phyloP scores from a whole-genome alignment of 768 basidiomycete species.

The Russula dissimulans region DNA sequence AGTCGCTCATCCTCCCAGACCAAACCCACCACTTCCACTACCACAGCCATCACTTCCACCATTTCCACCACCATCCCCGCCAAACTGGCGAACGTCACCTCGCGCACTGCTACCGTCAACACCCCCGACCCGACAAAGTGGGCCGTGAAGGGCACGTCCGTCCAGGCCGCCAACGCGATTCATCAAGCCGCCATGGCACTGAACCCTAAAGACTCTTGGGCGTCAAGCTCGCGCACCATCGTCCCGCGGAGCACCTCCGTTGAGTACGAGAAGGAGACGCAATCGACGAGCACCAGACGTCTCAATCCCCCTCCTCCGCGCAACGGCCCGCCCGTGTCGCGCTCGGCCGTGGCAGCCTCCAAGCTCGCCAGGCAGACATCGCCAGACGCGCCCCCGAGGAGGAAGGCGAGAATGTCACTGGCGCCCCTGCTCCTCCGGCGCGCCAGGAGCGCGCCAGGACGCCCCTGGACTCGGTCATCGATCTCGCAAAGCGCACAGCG shows the following conservation, averaged over 20 bases:
- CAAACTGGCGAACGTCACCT: slow-evolving; percentile 22
- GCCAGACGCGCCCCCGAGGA: slow-evolving; percentile 57
- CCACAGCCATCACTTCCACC: not conserved
- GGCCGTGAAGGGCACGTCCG: slow-evolving; percentile 74
- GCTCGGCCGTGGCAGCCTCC: slow-evolving; percentile 14
- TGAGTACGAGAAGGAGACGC: slow-evolving; percentile 65
- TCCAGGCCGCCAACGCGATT: slow-evolving; percentile 79
- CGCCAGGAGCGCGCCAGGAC: slow-evolving; percentile 49
- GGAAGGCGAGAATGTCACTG: slow-evolving; percentile 27
- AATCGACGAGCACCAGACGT: slow-evolving; percentile 44
- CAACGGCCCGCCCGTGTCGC: slow-evolving; percentile 28
- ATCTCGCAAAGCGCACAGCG: slow-evolving; percentile 48
- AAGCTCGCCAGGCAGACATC: slow-evolving; percentile 47
- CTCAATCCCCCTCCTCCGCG: slow-evolving; percentile 53
- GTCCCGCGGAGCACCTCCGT: slow-evolving; percentile 70
- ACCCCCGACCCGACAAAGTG: slow-evolving; percentile 59
- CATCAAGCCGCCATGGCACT: slow-evolving; percentile 50
- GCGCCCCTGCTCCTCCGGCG: slow-evolving; percentile 36
- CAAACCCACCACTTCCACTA: slow-evolving; percentile 23
- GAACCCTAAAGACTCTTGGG: slow-evolving; percentile 60
- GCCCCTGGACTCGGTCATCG: slow-evolving; percentile 54
- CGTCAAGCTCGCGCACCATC: slow-evolving; percentile 38
- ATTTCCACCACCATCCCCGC: not conserved
- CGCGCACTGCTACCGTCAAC: slow-evolving; percentile 27
- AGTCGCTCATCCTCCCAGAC: slow-evolving; percentile 36